Evolutionary conservation across 2,329 filamentous ascomycete genomes (phyloP).

Genomic region (Biscogniauxia sp.): DNA sequence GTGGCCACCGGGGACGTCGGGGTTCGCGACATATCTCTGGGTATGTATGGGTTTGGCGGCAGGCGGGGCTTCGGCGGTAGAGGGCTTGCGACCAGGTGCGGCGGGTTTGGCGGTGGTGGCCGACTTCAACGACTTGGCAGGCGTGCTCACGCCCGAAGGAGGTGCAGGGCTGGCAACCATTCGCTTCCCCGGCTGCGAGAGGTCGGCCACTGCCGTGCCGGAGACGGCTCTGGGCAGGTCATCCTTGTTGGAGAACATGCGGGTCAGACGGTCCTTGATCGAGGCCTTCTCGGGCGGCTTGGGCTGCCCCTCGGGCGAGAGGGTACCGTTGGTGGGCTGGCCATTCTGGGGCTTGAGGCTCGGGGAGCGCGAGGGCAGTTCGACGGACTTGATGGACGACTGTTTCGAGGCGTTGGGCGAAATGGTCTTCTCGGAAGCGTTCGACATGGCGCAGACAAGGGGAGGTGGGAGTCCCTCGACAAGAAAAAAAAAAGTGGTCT

Average conservation of each 20-base stretch:
- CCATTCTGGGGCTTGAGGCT: conserved; percentile 32
- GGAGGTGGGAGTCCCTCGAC: conserved; percentile 4
- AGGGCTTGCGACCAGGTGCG: conserved; percentile 36
- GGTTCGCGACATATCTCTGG: conserved; percentile 51
- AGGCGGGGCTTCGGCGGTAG: conserved; percentile 19
- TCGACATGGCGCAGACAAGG: conserved; percentile 27
- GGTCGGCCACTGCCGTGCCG: conserved; percentile 26
- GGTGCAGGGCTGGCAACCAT: conserved; percentile 26
- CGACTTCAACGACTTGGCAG: conserved; percentile 32
- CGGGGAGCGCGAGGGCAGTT: conserved; percentile 29
- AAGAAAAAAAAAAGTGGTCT: conserved; percentile 8
- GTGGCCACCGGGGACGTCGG: conserved; percentile 65
- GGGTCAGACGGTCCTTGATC: conserved; percentile 62
- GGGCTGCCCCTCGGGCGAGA: conserved; percentile 33
- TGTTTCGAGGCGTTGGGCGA: conserved; percentile 32
- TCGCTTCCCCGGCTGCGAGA: conserved; percentile 31
- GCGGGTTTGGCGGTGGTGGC: conserved; percentile 25
- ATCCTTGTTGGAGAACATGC: conserved; percentile 64
- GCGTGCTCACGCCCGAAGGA: conserved; percentile 34
- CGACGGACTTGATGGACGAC: conserved; percentile 34
- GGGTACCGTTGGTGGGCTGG: conserved; percentile 28
- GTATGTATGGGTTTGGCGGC: conserved; percentile 30
- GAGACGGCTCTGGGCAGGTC: conserved; percentile 36
- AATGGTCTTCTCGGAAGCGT: conserved; percentile 30
- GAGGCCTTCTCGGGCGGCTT: conserved; percentile 53